A percentile compares a stretch with the other conserved stretches of the same genome.
Evolutionary conservation across 2,329 filamentous ascomycete genomes (phyloP).

Genomic region (Xylaria hypoxylon): DNA sequence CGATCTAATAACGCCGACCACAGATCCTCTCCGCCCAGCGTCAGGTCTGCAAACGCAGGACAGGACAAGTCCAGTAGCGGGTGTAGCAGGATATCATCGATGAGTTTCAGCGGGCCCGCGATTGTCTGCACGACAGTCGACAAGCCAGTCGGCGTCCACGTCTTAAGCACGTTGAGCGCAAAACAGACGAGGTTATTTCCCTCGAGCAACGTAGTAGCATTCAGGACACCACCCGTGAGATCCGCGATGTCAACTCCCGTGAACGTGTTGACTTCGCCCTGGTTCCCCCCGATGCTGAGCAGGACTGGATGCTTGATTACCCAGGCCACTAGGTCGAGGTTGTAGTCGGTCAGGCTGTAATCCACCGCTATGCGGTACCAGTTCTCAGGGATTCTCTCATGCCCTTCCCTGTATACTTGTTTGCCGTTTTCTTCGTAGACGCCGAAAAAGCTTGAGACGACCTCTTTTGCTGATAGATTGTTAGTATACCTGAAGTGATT

Average conservation of each 20-base stretch:
- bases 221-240: constrained; percentile 59
- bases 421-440: constrained; percentile 56
- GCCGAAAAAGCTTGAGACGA: constrained; percentile 60
- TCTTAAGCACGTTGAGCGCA: constrained; percentile 55
- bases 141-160: constrained; percentile 57
- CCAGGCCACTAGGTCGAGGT: constrained; percentile 55
- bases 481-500: not conserved
- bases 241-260: constrained; percentile 58
- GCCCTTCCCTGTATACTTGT: constrained; percentile 59
- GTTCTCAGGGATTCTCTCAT: constrained; percentile 64
- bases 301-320: constrained; percentile 57
- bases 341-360: constrained; percentile 59
- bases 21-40: constrained; percentile 44
- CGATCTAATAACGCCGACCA: constrained; percentile 32
- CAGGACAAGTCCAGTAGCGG: constrained; percentile 48
- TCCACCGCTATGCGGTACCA: constrained; percentile 61
- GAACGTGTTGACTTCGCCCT: constrained; percentile 63
- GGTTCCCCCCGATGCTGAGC: constrained; percentile 63
- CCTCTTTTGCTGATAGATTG: constrained; percentile 51
- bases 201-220: constrained; percentile 55
- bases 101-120: constrained; percentile 47
- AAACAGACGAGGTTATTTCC: constrained; percentile 60
- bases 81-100: constrained; percentile 50
- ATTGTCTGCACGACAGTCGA: constrained; percentile 53
- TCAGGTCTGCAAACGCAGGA: constrained; percentile 49